Conservation (phyloP, 2,329 filamentous ascomycete species). For the Mycocentrospora acerina region DNA sequence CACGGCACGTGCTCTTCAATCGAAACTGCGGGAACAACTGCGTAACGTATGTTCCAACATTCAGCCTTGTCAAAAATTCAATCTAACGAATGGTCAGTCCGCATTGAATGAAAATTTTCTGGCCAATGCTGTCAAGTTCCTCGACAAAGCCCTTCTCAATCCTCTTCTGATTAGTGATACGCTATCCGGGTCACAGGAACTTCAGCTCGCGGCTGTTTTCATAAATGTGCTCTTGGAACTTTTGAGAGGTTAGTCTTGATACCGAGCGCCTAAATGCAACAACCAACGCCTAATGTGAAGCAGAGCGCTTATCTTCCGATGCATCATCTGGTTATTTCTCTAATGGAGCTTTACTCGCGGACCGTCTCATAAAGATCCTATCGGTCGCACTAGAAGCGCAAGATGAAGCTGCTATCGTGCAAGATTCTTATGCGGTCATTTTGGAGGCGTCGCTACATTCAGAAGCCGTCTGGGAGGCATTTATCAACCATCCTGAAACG, state of each 20-base stretch:
- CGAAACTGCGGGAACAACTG: slow-evolving; percentile 33
- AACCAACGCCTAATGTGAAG: slow-evolving; percentile 25
- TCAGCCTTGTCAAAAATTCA: background rate
- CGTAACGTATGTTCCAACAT: slow-evolving; percentile 22
- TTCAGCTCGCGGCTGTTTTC: slow-evolving; percentile 30
- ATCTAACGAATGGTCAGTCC: slow-evolving; percentile 24
- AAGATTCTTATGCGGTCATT: slow-evolving; percentile 33
- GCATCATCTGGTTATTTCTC: slow-evolving; percentile 37
- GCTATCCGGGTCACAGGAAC: slow-evolving; percentile 19
- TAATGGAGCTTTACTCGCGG: slow-evolving; percentile 27
- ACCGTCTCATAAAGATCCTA: slow-evolving; percentile 34
- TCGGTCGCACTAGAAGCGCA: slow-evolving; percentile 19
- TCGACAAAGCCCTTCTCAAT: slow-evolving; percentile 34
- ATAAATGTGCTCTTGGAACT: slow-evolving; percentile 35
- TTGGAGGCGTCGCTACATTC: slow-evolving; percentile 42
- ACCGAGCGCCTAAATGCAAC: background rate
- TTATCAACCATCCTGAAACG: slow-evolving; percentile 24
- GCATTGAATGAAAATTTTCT: slow-evolving; percentile 35
- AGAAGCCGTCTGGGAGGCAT: slow-evolving; percentile 35
- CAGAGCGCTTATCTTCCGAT: slow-evolving; percentile 37
- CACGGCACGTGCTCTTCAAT: slow-evolving; percentile 32
- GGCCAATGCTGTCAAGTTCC: slow-evolving; percentile 30
- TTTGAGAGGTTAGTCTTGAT: slow-evolving; percentile 31
- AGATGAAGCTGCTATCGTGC: slow-evolving; percentile 17
- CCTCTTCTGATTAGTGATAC: slow-evolving; percentile 24